phyloP scores from a whole-genome alignment of 805 yeast genomes.

The Candida chauliodis region DNA sequence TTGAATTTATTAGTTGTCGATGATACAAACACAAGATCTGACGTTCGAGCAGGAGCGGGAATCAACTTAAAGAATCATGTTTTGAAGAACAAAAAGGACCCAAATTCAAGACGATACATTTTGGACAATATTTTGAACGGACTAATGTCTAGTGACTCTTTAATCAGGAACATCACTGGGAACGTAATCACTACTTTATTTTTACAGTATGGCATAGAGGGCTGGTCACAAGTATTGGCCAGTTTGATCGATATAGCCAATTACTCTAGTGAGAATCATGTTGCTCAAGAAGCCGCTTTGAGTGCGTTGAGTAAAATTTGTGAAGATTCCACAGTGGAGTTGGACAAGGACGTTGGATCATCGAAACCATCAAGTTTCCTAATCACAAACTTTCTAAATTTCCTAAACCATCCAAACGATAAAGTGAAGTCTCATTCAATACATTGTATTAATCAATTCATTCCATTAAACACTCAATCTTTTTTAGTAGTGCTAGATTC shows the following conservation, averaged over 20 bases:
- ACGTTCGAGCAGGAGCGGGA: constrained; percentile 85
- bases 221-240: constrained; percentile 76
- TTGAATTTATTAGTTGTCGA: constrained; percentile 63
- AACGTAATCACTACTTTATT: constrained; percentile 83
- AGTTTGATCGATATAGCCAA: constrained; percentile 59
- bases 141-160: constrained; percentile 48
- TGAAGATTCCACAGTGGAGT: constrained; percentile 72
- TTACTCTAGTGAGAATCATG: background rate
- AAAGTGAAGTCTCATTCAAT: constrained; percentile 60
- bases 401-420: constrained; percentile 36
- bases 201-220: constrained; percentile 58
- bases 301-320: constrained; percentile 82
- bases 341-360: constrained; percentile 65
- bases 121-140: constrained; percentile 50
- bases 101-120: constrained; percentile 24
- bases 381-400: constrained; percentile 59
- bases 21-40: constrained; percentile 38
- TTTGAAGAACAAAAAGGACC: constrained; percentile 27
- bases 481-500: constrained; percentile 63
- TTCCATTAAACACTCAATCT: constrained; percentile 65
- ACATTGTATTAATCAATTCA: constrained; percentile 71
- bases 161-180: constrained; percentile 85
- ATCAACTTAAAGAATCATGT: constrained; percentile 75
- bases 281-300: constrained; percentile 65
- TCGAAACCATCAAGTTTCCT: constrained; percentile 65